Evolutionary conservation across 2,329 filamentous ascomycete genomes (phyloP), one percentile per base, ranked within the genome.

Genomic region (Colletotrichum sp.): DNA sequence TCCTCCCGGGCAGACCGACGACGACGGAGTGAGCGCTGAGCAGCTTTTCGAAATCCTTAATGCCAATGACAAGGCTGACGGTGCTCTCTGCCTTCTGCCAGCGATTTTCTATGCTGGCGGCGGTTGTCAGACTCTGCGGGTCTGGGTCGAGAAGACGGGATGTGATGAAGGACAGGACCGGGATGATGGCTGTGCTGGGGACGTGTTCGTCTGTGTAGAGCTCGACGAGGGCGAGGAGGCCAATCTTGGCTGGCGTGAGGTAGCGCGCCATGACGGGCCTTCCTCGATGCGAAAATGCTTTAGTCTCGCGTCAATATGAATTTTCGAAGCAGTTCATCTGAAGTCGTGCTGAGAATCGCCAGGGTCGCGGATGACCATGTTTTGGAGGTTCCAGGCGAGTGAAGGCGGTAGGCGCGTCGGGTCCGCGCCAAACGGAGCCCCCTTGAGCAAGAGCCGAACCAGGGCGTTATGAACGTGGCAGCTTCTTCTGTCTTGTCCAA

Each of bases 171-270:
- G 94, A 94, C 24, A 98, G 89, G 36, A 98, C 89, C 16, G 94
- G 90, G 59, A 96, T 90, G 28, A 93, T 92, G n/a, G 94, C 92
- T 66, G 91, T 89, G 76, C 90, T 92, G 4, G 94, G 93, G 18
- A 96, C 90, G 4, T 89, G 87, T 26, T 92, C 92, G 78, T 94
- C 92, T 49, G 92, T 92, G 85, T 99, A 99, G 70, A 98, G 89
- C 80, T 95, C 92, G 68, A 97, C 90, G 69, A 99, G 90, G 71
- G 92, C 92, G 71, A 99, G 90, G 28, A 98, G 89, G 81, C 94
- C 93, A 79, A 99, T 91, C 83, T 97, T 98, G 79, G 95, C 93
- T 15, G 96, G 95, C n/a, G 95, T 98, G 62, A 99, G 90, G 84
- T 94, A 98, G 73, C 94, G 94, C 80, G 93, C 91, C 93, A 96